Evolutionary conservation across 202 grass and related monocot genomes (phyloP).

Genomic region (Setaria italica): DNA sequence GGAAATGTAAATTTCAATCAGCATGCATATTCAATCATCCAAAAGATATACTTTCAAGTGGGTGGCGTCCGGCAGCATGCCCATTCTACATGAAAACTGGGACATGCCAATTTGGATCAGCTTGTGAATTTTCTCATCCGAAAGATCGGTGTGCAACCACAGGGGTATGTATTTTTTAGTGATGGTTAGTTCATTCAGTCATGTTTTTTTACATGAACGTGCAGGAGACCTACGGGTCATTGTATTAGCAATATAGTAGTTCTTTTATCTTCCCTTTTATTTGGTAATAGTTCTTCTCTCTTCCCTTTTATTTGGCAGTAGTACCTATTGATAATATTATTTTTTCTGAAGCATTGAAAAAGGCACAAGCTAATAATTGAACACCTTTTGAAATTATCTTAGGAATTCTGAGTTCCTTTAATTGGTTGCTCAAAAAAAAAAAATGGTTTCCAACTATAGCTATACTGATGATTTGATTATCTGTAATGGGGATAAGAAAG

Average conservation of each 20-base stretch:
- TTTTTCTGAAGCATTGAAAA: background rate
- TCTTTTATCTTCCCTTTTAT: background rate
- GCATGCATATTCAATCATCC: constrained; percentile 76
- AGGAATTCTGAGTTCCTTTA: background rate
- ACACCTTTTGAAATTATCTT: background rate
- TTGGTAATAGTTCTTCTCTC: background rate
- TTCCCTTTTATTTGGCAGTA: background rate
- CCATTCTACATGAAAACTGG: constrained; percentile 67
- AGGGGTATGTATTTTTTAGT: constrained; percentile 41
- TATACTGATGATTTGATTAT: constrained; percentile 9
- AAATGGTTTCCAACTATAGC: background rate
- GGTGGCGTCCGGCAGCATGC: constrained; percentile 50
- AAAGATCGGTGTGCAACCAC: constrained; percentile 35
- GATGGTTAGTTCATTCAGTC: background rate
- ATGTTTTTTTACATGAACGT: background rate
- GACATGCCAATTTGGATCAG: constrained; percentile 65
- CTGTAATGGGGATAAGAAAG: background rate
- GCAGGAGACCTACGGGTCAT: background rate
- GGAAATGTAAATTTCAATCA: constrained; percentile 65
- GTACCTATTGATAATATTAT: constrained; percentile 23
- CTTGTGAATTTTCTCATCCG: constrained; percentile 72
- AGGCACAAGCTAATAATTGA: background rate
- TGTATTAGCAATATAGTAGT: constrained; percentile 5
- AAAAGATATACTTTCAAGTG: constrained; percentile 48
- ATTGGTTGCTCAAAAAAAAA: background rate